Base-by-base conservation (phyloP, 2,329 filamentous ascomycete genomes). In the Claviceps maximensis region DNA sequence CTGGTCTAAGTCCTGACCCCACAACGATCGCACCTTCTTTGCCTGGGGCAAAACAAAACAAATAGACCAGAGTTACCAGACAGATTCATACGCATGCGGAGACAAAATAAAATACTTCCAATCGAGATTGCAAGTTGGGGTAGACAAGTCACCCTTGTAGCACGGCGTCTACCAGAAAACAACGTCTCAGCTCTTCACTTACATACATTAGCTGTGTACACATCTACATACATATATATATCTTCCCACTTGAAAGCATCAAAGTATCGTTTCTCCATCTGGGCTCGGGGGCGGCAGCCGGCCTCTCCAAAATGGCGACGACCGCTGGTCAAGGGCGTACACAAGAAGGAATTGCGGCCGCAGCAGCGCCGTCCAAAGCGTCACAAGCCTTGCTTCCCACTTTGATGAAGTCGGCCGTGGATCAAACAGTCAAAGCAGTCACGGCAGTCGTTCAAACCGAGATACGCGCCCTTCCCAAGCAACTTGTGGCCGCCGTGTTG, bases 331-430 rank as follows among this genome's bases (percentile, higher is more conserved):
- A 53, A 33, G 47, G 21, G 40, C 53, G 27, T 23, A 47, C 40
- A n/a, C 53, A 52, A 23, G 53, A 54, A 52, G 53, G 48, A 47
- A 54, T 13, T 36, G 27, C 27, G 23, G 33, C 25, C 15, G 36
- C 42, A 12, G 36, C 33, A 17, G 42, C 48, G 33, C 44, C 49
- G 8, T 5, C 49, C 44, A 49, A 49, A 15, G 41, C 42, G 29
- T 49, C 51, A 15, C 51, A 49, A 38, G 44, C 38, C 29, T 27
- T 55, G 45, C 42, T 55, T 40, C 52, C 54, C 46, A 23, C 47
- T n/a, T 21, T 55, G n/a, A 25, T 52, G 31, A 55, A 55, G 42
- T 55, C 41, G 7, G 54, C 54, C 23, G 54, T 55, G 25, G 54
- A 55, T 41, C 52, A 55, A 47, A 40, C 47, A 9, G 52, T 54